phyloP scores from a whole-genome alignment of 345 rosid genomes.

The Salix arbutifolia region DNA sequence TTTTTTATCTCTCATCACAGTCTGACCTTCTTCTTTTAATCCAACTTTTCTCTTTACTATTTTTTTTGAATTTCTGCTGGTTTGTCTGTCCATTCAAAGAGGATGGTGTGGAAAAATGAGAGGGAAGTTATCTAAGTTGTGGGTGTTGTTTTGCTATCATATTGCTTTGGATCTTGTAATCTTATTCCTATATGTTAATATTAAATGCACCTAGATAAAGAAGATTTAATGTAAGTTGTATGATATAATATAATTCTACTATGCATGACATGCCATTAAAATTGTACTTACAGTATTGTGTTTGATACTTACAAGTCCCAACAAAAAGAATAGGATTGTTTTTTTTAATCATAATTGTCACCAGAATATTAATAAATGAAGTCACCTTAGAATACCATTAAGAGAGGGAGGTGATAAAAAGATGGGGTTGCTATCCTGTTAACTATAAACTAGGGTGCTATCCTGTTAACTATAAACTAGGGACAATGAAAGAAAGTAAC shows the following conservation, averaged over 20 bases:
- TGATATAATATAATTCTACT: constrained; percentile 8
- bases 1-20: constrained; percentile 29
- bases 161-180: background rate
- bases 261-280: constrained; percentile 21
- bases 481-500: constrained; percentile 16
- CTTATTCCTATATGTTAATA: background rate
- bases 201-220: background rate
- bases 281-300: background rate
- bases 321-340: constrained; percentile 24
- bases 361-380: constrained; percentile 21
- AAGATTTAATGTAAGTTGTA: background rate
- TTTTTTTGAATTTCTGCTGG: constrained; percentile 54
- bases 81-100: constrained; percentile 45
- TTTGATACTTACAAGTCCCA: constrained; percentile 26
- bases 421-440: constrained; percentile 33
- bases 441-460: too few relatives aligned
- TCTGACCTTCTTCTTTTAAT: background rate
- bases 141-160: constrained; percentile 6
- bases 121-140: constrained; percentile 23
- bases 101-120: constrained; percentile 23
- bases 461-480: constrained; percentile 12
- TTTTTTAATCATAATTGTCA: constrained; percentile 7
- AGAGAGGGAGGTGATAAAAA: constrained; percentile 30
- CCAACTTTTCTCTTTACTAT: constrained; percentile 31
- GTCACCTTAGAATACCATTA: constrained; percentile 14